Base-by-base conservation (phyloP, 192 early-diverging fungal species). In the Umbelopsis sp. region DNA sequence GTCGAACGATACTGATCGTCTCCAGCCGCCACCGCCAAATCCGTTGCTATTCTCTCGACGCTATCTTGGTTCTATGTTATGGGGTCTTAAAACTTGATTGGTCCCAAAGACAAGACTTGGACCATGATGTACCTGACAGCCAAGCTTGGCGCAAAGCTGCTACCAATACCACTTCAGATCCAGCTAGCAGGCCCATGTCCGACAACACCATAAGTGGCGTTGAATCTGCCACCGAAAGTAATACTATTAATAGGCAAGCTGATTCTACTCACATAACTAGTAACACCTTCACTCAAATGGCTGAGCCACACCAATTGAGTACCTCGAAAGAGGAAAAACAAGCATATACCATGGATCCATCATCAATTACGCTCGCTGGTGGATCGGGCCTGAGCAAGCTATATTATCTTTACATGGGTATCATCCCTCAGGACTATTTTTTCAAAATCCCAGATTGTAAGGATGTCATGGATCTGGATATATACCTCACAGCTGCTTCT, bases 371-470 rank as follows among this genome's bases (percentile, higher is more conserved):
- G 16, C 56, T 62, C 16, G 56, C 49, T 12, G 68, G 68, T 26
- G 29, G 68, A 49, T 17, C 47, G n/a, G 52, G 68, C n/a, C 22
- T 49, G 49, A 26, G 68, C 21, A 70, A 70, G 2, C 3, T 36
- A 5, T 70, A 50, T n/a, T 70, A 49, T 38, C 47, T 22, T 22
- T 49, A 49, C 3, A 53, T 14, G 31, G 66, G 43, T 20, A 50
- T 31, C 45, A 45, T 52, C n/a, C 66, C 52, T 34, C 66, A 75
- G 21, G 70, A 74, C 0, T 71, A 52, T 20, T 80, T 66, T 22
- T 80, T 74, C 49, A 80, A 80, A 52, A 25, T 80, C 7, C 54
- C 78, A 1, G 73, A 80, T 38, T 70, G 70, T 8, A 74, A 75
- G 31, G 78, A 80, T 22, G 70, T 69, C 0, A 16, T 69, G 21